Evolutionary conservation across 2,329 filamentous ascomycete species (phyloP).

Genomic region (Venturia oleaginea): DNA sequence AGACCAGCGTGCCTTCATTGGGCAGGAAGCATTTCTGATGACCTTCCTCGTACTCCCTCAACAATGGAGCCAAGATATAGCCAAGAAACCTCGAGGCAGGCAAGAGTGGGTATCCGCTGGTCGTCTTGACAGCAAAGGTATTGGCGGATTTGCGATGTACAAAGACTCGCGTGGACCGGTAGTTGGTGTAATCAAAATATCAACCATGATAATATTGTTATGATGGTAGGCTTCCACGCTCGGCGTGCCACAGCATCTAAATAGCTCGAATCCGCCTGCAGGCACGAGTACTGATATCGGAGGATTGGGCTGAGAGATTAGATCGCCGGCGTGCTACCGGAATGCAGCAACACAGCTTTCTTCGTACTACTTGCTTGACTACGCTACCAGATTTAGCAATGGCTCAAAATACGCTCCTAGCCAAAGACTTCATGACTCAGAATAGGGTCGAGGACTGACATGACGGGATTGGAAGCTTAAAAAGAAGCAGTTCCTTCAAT

Average conservation of each 20-base stretch:
- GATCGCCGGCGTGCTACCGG: background rate
- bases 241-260: background rate
- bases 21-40: no score
- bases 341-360: background rate
- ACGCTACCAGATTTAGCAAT: no score
- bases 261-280: background rate
- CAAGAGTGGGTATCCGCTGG: background rate
- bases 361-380: background rate
- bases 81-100: background rate
- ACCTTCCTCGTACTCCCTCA: background rate
- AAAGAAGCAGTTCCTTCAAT: no score
- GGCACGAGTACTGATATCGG: background rate
- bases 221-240: background rate
- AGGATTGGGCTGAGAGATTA: background rate
- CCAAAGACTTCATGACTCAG: no score
- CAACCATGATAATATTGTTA: background rate
- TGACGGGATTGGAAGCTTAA: no score
- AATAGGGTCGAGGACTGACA: no score
- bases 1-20: no score
- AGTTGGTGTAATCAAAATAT: background rate
- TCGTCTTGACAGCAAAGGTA: background rate
- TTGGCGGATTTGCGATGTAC: background rate
- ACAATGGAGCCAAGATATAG: background rate
- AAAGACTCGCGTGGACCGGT: background rate
- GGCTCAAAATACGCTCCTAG: no score